Evolutionary conservation across 106 monocot species (phyloP).

Genomic region (Dactylorhiza incarnata): DNA sequence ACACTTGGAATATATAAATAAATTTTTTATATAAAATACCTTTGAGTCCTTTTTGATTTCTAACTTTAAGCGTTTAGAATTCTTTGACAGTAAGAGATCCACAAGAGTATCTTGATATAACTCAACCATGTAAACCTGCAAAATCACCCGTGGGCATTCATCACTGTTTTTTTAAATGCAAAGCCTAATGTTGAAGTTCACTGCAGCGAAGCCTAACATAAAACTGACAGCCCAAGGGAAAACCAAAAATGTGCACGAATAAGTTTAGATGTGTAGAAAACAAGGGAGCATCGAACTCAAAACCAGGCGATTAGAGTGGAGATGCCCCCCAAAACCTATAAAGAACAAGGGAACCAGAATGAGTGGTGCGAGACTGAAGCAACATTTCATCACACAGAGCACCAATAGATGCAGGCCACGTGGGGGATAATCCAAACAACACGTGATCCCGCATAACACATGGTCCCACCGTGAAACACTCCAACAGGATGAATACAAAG

Average conservation of each 20-base stretch:
- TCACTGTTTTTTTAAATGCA: background rate
- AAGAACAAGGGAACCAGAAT: no score
- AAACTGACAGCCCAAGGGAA: background rate
- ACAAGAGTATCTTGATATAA: conserved; percentile 94
- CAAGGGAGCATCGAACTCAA: no score
- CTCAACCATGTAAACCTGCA: conserved; percentile 97
- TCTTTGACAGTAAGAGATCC: conserved; percentile 79
- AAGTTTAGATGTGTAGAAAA: background rate
- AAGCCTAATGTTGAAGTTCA: background rate
- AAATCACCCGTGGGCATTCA: background rate
- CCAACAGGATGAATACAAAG: background rate
- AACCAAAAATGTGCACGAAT: background rate
- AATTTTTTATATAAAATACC: conserved; percentile 25
- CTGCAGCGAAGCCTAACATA: background rate
- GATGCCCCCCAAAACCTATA: no score
- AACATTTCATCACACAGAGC: no score
- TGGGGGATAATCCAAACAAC: no score
- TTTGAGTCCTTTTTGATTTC: conserved; percentile 96
- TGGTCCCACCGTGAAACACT: no score
- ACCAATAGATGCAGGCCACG: no score
- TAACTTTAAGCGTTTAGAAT: conserved; percentile 58
- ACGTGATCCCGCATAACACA: no score
- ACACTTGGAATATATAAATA: background rate
- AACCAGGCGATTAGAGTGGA: no score
- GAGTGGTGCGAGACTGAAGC: no score